A percentile compares a stretch with the other conserved stretches of the same genome.
phyloP scores from a whole-genome alignment of 768 basidiomycete species.

The Phaffia tasmanica region DNA sequence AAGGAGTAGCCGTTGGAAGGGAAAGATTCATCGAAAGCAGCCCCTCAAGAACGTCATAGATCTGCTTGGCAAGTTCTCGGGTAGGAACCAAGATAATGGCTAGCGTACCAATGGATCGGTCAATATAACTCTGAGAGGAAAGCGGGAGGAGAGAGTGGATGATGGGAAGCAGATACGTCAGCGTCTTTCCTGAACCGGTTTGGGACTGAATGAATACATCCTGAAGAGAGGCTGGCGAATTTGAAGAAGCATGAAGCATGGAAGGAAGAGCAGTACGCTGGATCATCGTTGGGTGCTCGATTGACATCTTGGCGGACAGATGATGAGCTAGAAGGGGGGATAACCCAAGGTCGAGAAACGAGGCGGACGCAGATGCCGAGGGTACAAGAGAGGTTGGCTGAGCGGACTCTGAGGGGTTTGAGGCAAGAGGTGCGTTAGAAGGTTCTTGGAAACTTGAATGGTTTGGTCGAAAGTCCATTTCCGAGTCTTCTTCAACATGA shows the following conservation, averaged over 20 bases:
- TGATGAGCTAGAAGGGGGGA: slow-evolving; percentile 69
- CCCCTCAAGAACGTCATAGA: slow-evolving; percentile 81
- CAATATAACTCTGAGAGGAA: slow-evolving; percentile 80
- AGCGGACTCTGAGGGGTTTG: background rate
- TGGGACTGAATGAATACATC: slow-evolving; percentile 93
- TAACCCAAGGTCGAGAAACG: slow-evolving; percentile 71
- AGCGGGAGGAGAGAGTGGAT: slow-evolving; percentile 87
- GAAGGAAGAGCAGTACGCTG: slow-evolving; percentile 61
- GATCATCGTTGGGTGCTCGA: slow-evolving; percentile 77
- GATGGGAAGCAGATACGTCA: slow-evolving; percentile 86
- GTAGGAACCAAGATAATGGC: slow-evolving; percentile 92
- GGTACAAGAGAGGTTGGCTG: background rate
- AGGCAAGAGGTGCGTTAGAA: slow-evolving; percentile 43
- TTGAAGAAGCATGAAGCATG: slow-evolving; percentile 42
- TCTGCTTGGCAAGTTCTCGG: slow-evolving; percentile 90
- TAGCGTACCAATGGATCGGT: slow-evolving; percentile 85
- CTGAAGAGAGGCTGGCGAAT: slow-evolving; percentile 31
- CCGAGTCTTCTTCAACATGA: too few relatives aligned
- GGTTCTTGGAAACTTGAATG: background rate
- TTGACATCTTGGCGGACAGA: slow-evolving; percentile 64
- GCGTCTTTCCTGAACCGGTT: slow-evolving; percentile 68
- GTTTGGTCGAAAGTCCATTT: background rate
- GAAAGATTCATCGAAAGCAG: slow-evolving; percentile 61
- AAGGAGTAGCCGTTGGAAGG: slow-evolving; percentile 6
- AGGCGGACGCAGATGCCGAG: slow-evolving; percentile 36